Percentiles rank a stretch among this genome's conserved stretches.
Conservation (phyloP, 129 eudicot species). For the Flaveria ramosissima region DNA sequence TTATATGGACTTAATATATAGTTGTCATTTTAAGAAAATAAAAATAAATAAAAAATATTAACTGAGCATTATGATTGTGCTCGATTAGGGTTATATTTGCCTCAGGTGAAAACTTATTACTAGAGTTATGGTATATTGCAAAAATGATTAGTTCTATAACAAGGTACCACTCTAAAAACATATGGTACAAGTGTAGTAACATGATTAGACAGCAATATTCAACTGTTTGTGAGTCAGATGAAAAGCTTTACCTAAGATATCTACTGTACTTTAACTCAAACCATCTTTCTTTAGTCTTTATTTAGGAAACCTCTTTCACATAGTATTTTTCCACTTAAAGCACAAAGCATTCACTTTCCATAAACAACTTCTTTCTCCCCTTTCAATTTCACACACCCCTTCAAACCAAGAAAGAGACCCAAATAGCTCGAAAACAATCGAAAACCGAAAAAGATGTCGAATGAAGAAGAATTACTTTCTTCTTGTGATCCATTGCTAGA, state of each 20-base stretch:
- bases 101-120: conserved; percentile 15
- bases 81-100: neutral
- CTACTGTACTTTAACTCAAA: conserved; percentile 35
- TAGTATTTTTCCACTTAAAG: conserved; percentile 46
- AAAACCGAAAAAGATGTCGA: conserved; percentile 19
- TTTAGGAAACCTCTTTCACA: conserved; percentile 35
- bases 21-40: no score
- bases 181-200: conserved; percentile 19
- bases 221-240: conserved; percentile 35
- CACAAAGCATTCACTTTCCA: conserved; percentile 41
- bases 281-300: conserved; percentile 33
- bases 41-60: no score
- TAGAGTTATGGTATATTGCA: neutral
- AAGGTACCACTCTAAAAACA: conserved; percentile 22
- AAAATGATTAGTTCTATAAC: conserved; percentile 25
- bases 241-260: conserved; percentile 40
- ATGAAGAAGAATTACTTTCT: conserved; percentile 5
- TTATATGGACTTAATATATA: no score
- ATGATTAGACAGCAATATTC: conserved; percentile 15
- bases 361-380: conserved; percentile 34
- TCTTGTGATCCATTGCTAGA: conserved; percentile 28
- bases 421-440: no score
- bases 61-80: conserved; percentile 3
- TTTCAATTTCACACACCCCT: conserved; percentile 37
- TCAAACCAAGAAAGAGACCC: conserved; percentile 12